phyloP scores from a whole-genome alignment of 148 eudicot genomes.

The Cornus controversa region DNA sequence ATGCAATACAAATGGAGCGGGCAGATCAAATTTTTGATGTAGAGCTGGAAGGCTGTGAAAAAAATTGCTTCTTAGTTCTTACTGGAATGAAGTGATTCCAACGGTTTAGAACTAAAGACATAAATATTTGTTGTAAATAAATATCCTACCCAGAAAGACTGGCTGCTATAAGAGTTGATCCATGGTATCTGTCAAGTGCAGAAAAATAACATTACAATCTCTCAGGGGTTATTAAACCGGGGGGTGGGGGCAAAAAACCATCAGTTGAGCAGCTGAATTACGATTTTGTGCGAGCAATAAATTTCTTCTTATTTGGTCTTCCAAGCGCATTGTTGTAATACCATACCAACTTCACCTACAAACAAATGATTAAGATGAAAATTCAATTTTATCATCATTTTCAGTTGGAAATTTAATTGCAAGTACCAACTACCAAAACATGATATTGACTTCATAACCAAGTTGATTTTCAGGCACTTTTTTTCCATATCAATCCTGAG shows the following conservation, averaged over 20 bases:
- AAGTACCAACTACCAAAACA: background rate
- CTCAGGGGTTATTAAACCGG: slow-evolving; percentile 10
- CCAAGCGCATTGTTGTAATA: slow-evolving; percentile 97
- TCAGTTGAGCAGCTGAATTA: slow-evolving; percentile 27
- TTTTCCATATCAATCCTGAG: background rate
- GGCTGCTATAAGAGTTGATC: slow-evolving; percentile 91
- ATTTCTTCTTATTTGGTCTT: slow-evolving; percentile 92
- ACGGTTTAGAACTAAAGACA: background rate
- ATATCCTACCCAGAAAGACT: slow-evolving; percentile 88
- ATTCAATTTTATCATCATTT: background rate
- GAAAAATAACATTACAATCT: slow-evolving; percentile 7
- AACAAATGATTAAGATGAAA: background rate
- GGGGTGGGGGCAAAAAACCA: background rate
- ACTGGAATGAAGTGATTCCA: background rate
- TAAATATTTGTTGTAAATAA: background rate
- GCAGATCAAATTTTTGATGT: slow-evolving; percentile 94
- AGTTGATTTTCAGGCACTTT: background rate
- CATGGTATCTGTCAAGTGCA: slow-evolving; percentile 75
- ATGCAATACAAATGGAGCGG: slow-evolving; percentile 92
- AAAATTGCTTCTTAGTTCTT: background rate
- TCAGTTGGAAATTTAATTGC: background rate
- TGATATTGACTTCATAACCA: background rate
- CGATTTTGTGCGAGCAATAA: slow-evolving; percentile 92
- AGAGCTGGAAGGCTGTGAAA: slow-evolving; percentile 68
- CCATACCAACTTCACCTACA: slow-evolving; percentile 98